A percentile compares a stretch with the other conserved stretches of the same genome.
These are phyloP conservation scores for Thozetella sp. DNA, from an alignment of 495 filamentous ascomycete species.

Conservation along the genomic window DNA sequence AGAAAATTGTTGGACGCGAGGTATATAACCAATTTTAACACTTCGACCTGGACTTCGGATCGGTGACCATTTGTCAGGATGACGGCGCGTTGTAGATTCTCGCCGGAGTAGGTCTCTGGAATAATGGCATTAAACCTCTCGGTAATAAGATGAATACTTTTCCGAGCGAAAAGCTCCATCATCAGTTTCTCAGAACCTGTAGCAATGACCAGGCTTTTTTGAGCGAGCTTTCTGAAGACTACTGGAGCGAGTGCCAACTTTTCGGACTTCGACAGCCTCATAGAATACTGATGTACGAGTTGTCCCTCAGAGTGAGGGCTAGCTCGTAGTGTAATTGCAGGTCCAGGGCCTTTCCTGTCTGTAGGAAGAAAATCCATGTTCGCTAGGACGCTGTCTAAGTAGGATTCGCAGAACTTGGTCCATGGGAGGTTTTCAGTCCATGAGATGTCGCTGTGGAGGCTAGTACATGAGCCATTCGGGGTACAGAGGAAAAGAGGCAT, in stretches of 20 bases:
- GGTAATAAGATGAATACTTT: constrained; percentile 11
- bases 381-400: background rate
- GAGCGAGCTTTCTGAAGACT: background rate
- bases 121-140: constrained; percentile 4
- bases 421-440: constrained; percentile 10
- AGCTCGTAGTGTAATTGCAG: background rate
- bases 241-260: background rate
- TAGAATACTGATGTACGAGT: background rate
- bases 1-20: constrained; percentile 10
- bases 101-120: constrained; percentile 6
- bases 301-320: background rate
- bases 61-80: constrained; percentile 1
- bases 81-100: constrained; percentile 9
- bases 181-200: constrained; percentile 1
- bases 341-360: background rate
- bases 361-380: background rate
- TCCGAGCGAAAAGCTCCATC: background rate
- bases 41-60: constrained; percentile 6
- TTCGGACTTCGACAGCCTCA: background rate
- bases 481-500: constrained; percentile 8
- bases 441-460: background rate
- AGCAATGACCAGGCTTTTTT: background rate
- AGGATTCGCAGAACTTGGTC: constrained; percentile 5
- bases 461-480: constrained; percentile 3
- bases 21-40: constrained; percentile 8